Conservation (phyloP, 2,329 filamentous ascomycete genomes). For the Trichoderma sp. region DNA sequence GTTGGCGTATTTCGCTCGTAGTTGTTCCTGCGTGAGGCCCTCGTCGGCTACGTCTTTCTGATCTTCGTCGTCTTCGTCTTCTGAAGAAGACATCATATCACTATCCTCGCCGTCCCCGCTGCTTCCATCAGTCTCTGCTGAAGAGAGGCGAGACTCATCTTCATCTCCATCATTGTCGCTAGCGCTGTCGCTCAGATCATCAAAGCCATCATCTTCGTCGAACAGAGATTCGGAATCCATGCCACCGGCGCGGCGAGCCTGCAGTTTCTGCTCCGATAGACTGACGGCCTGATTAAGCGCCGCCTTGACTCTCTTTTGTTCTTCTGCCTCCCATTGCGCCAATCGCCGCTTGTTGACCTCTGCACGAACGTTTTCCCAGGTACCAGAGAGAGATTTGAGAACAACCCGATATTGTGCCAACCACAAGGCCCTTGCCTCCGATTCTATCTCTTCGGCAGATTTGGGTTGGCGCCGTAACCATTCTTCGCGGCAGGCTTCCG, state of each 20-base stretch:
- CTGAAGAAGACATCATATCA: constrained; percentile 58
- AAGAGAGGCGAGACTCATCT: constrained; percentile 35
- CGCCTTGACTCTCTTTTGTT: constrained; percentile 61
- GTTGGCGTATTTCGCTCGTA: constrained; percentile 65
- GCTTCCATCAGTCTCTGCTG: constrained; percentile 32
- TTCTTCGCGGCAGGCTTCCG: constrained; percentile 72
- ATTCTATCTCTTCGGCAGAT: constrained; percentile 74
- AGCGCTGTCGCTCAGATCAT: constrained; percentile 47
- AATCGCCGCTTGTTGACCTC: constrained; percentile 60
- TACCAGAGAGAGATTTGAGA: constrained; percentile 53
- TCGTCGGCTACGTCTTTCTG: constrained; percentile 55
- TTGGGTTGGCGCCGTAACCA: constrained; percentile 73
- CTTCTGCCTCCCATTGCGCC: constrained; percentile 62
- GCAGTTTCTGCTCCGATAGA: constrained; percentile 65
- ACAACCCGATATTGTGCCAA: constrained; percentile 69
- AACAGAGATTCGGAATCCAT: constrained; percentile 51
- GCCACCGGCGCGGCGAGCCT: constrained; percentile 53
- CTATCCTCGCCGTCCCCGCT: constrained; percentile 38
- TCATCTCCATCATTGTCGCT: constrained; percentile 37
- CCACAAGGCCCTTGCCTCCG: constrained; percentile 68
- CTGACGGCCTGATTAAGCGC: constrained; percentile 72
- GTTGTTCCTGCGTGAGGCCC: constrained; percentile 64
- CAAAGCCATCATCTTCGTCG: constrained; percentile 45
- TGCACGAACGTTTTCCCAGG: constrained; percentile 61
- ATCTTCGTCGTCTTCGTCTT: constrained; percentile 61